Evolutionary conservation across 1,284 basidiomycete genomes (phyloP), one percentile per base, ranked within the genome.

Genomic region (Microbotryum silenes-acaulis): DNA sequence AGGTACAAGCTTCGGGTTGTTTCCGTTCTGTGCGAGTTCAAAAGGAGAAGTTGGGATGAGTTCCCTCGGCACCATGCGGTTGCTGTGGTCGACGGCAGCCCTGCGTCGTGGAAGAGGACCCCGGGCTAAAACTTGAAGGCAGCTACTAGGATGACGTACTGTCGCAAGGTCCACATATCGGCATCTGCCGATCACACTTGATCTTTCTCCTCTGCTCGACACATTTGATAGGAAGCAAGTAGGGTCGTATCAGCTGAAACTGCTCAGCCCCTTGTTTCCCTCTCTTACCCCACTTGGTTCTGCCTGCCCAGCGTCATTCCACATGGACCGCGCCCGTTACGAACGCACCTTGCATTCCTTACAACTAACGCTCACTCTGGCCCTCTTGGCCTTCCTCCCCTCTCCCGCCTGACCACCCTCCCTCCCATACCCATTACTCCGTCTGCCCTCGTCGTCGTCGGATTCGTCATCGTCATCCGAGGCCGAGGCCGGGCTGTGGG

Each of bases 131-230:
- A 27, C 25, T 25, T 4, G 25, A 25, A 25, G 25, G 25, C 25
- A 27, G 27, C 27, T 2, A 6, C 27, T 27, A 27, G 27, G 2
- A n/a, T 16, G 33, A 45, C 57, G 33, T 6, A 60, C 62, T 66
- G 20, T 54, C 27, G 51, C 67, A 69, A 16, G 63, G 61, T 3
- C 67, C 67, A 45, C 67, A 69, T 3, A 59, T 59, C 7, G 67
- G 67, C 65, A 69, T 64, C 14, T 54, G 51, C 20, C 67, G 59
- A 45, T 69, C 67, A 33, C 67, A 69, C 57, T 68, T 55, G 12
- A 21, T 6, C 2, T 16, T 37, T 42, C 12, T 56, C 27, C n/a
- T 51, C 8, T 16, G 3, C 18, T n/a, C 25, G 16, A 20, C n/a
- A 42, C 23, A 23, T 23, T 23, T 23, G 23, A 23, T 12, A 4